phyloP scores from a whole-genome alignment of 169 alveolate genomes.

The Eimeria acervulina region DNA sequence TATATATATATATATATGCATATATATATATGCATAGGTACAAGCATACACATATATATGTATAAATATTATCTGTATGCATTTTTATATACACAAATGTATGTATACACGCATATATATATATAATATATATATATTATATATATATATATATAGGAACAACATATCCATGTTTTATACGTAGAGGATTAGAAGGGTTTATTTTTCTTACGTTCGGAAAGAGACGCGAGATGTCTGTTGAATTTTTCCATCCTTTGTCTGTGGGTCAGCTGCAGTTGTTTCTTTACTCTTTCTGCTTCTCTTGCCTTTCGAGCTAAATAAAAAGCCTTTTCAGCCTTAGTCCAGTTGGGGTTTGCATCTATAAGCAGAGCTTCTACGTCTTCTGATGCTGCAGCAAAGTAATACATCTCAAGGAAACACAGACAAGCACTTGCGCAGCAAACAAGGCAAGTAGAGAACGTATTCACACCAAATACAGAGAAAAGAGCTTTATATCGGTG shows the following conservation, averaged over 20 bases:
- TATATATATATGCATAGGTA: too few relatives aligned
- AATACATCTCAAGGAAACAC: background rate
- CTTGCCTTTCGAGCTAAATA: constrained; percentile 90
- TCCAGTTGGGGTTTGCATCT: constrained; percentile 48
- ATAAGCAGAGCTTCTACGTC: background rate
- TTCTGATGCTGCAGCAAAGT: background rate
- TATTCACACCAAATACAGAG: background rate
- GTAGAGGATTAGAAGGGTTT: too few relatives aligned
- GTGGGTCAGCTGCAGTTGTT: constrained; percentile 90
- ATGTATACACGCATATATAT: too few relatives aligned
- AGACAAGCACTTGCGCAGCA: background rate
- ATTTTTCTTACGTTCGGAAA: constrained; percentile 91
- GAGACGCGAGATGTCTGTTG: constrained; percentile 91
- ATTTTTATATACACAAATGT: too few relatives aligned
- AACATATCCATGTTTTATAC: too few relatives aligned
- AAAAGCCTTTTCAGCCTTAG: constrained; percentile 89
- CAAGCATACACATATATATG: too few relatives aligned
- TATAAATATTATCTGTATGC: too few relatives aligned
- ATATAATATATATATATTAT: too few relatives aligned
- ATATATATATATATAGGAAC: too few relatives aligned
- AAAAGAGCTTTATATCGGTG: too few relatives aligned
- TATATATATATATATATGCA: too few relatives aligned
- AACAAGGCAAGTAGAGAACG: too few relatives aligned
- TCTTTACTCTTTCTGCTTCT: constrained; percentile 88
- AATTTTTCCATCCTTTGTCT: constrained; percentile 92